Base-by-base conservation (phyloP, 257 asterid genomes). In the Coffea eugenioides region DNA sequence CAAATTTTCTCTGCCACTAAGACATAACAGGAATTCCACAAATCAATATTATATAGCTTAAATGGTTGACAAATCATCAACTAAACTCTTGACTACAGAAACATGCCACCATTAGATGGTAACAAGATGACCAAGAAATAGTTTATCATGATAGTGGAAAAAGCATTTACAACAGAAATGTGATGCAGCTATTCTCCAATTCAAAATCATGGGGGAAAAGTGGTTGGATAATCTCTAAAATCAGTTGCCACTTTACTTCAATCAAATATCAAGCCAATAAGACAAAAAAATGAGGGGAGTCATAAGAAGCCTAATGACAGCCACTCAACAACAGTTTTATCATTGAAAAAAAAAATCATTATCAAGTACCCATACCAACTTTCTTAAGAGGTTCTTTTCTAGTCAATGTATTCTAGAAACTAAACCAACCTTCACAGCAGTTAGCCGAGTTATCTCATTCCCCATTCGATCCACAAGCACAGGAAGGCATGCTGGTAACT, bases 391-490 rank as follows among this genome's bases (percentile, higher is more conserved):
- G 65, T 48, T 15, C 48, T 20, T 49, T 65, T 61, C 54, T 48
- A n/a, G 7, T n/a, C n/a, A 62, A 70, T 36, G 27, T 6, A 75
- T 68, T 48, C 61, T 69, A 62, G 79, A 59, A 56, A 67, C 69
- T 69, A 46, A 73, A 83, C 92, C 73, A 86, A 96, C 99, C 97
- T 96, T 96, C 78, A 96, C 99, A 83, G 99, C 97, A 76, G 99
- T 96, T 76, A 96, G 97, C 76, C 99, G 89, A 73, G 99, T 96
- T 73, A 96, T 96, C 85, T 96, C 98, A 88, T 94, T 96, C 76
- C 98, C 99, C 99, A 96, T 96, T 79, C 99, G 89, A 81, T 96
- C 99, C 75, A 96, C 99, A 72, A 96, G 95, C 80, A 96, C 99
- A 69, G 99, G 99, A 86, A 96, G 98, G 85, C 99, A 94, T 77